Conservation (phyloP, 148 eudicot species). For the Euryodendron excelsum region DNA sequence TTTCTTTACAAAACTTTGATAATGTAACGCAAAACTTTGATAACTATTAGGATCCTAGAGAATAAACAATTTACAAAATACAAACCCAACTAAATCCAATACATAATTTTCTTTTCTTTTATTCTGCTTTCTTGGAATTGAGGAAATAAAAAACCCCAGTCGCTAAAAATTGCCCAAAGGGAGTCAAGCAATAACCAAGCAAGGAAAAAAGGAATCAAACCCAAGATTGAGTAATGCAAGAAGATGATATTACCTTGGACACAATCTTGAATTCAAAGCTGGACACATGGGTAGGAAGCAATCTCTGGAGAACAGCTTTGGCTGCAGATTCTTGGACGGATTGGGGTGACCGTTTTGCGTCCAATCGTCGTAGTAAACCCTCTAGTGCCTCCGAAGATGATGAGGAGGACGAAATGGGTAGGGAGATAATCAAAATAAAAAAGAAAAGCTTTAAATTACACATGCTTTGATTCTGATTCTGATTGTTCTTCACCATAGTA, state of each 20-base stretch:
- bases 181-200: background rate
- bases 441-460: background rate
- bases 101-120: background rate
- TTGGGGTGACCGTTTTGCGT: constrained; percentile 44
- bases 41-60: no score
- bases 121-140: background rate
- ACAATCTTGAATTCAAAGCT: constrained; percentile 65
- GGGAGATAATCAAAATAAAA: constrained; percentile 23
- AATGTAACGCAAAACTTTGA: no score
- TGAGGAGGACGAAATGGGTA: constrained; percentile 23
- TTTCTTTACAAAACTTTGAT: no score
- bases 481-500: background rate
- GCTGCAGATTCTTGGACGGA: constrained; percentile 64
- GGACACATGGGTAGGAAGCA: constrained; percentile 69
- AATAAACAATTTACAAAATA: no score
- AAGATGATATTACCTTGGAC: constrained; percentile 44
- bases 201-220: background rate
- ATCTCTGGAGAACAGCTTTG: constrained; percentile 58
- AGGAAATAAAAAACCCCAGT: background rate
- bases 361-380: constrained; percentile 45
- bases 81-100: background rate
- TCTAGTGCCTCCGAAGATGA: constrained; percentile 34
- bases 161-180: constrained; percentile 2
- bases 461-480: constrained; percentile 12
- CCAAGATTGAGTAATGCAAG: background rate